Percentiles rank a stretch among this genome's conserved stretches.
Conservation (phyloP, 345 rosid species). For the Punica granatum region DNA sequence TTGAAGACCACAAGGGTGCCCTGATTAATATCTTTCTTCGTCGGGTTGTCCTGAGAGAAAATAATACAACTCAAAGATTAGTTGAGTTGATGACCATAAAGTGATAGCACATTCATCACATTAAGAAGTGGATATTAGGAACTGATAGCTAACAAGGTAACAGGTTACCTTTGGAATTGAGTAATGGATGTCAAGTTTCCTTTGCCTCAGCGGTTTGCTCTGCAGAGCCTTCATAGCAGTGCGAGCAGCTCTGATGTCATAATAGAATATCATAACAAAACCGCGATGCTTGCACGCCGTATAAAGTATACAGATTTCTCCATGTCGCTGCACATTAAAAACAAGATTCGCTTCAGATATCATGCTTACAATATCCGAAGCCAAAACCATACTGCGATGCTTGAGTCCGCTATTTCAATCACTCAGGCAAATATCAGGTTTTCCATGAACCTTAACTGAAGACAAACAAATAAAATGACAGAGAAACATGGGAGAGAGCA, state of each 20-base stretch:
- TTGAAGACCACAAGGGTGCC: slow-evolving; percentile 30
- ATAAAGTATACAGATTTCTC: slow-evolving; percentile 36
- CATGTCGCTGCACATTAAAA: slow-evolving; percentile 32
- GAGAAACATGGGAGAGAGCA: neutral
- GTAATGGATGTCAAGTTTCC: slow-evolving; percentile 48
- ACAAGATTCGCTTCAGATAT: neutral
- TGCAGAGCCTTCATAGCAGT: slow-evolving; percentile 52
- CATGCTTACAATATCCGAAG: neutral
- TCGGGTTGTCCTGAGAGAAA: slow-evolving; percentile 23
- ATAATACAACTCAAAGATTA: neutral
- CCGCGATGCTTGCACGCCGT: slow-evolving; percentile 49
- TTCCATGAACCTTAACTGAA: neutral
- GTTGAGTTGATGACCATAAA: too few species aligned
- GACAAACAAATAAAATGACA: neutral
- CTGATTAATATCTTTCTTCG: slow-evolving; percentile 28
- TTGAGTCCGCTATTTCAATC: neutral
- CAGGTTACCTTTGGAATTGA: slow-evolving; percentile 42
- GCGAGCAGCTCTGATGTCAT: slow-evolving; percentile 48
- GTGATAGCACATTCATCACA: neutral
- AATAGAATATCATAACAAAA: slow-evolving; percentile 49
- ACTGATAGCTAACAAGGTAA: neutral
- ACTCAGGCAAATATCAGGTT: neutral
- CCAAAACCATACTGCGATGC: neutral
- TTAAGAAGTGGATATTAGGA: neutral
- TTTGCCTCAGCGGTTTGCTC: slow-evolving; percentile 22